phyloP scores from a whole-genome alignment of 1,139 yeast genomes.

The Saccharomyces hybrid region DNA sequence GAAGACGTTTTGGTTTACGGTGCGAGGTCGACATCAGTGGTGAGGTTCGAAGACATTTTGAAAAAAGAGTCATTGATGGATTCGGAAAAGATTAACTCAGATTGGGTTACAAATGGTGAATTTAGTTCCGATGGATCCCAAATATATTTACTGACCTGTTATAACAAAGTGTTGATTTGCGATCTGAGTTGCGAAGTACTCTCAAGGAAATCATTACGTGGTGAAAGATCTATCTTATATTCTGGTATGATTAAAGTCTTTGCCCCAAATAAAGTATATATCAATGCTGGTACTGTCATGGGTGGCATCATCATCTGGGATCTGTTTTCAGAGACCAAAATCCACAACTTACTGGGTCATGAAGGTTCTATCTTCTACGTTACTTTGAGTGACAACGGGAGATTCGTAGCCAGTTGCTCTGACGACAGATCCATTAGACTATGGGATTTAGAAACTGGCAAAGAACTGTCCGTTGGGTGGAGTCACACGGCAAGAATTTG shows the following conservation, averaged over 20 bases:
- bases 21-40: conserved; percentile 52
- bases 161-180: conserved; percentile 56
- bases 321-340: conserved; percentile 36
- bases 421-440: conserved; percentile 85
- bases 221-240: conserved; percentile 76
- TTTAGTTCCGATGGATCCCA: conserved; percentile 37
- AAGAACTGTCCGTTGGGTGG: conserved; percentile 74
- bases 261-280: conserved; percentile 37
- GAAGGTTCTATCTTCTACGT: conserved; percentile 93
- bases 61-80: conserved; percentile 14
- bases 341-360: conserved; percentile 60
- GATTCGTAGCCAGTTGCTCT: conserved; percentile 67
- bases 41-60: conserved; percentile 32
- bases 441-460: conserved; percentile 55
- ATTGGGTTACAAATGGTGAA: conserved; percentile 67
- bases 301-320: conserved; percentile 82
- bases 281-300: conserved; percentile 91
- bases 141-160: conserved; percentile 63
- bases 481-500: conserved; percentile 97
- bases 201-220: conserved; percentile 42
- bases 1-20: conserved; percentile 53
- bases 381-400: conserved; percentile 49
- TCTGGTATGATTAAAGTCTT: conserved; percentile 65
- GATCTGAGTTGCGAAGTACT: conserved; percentile 32
- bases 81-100: conserved; percentile 49